A percentile compares a stretch with the other conserved stretches of the same genome.
These are phyloP conservation scores for Moesziomyces parantarcticus DNA, from an alignment of 1,284 basidiomycete genomes.

Conservation along the genomic window DNA sequence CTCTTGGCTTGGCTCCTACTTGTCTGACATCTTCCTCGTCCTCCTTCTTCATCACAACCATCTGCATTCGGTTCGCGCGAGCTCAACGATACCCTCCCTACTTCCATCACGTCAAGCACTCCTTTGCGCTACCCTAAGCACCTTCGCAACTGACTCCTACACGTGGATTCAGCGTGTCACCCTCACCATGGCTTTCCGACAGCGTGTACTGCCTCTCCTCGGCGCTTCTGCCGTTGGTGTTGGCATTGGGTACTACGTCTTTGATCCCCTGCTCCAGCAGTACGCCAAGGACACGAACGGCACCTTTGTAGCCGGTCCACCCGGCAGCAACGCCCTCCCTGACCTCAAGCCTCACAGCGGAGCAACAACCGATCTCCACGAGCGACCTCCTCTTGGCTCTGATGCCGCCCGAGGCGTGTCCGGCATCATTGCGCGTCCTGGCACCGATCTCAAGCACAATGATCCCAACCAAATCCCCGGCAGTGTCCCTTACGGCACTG, in stretches of 20 bases:
- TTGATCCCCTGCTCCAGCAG: constrained; percentile 49
- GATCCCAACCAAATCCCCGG: constrained; percentile 33
- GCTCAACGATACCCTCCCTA: background rate
- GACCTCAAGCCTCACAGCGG: constrained; percentile 33
- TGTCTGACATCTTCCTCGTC: too few relatives aligned
- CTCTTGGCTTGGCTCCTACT: too few relatives aligned
- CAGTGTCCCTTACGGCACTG: constrained; percentile 42
- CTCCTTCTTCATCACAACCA: constrained; percentile 1
- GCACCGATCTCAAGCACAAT: constrained; percentile 41
- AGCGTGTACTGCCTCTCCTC: constrained; percentile 40
- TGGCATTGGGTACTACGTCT: constrained; percentile 52
- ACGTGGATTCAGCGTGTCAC: background rate
- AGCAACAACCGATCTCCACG: constrained; percentile 39
- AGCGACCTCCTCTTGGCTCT: constrained; percentile 43
- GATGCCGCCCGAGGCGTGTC: constrained; percentile 41
- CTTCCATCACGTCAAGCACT: background rate
- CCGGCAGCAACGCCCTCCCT: constrained; percentile 37
- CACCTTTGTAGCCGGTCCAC: constrained; percentile 35
- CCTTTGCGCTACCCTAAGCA: background rate
- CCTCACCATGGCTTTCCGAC: constrained; percentile 42
- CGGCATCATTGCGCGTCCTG: constrained; percentile 35
- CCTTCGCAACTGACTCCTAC: background rate
- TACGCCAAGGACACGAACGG: constrained; percentile 47
- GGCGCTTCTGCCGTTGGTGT: constrained; percentile 45
- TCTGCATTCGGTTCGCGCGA: background rate